Conservation (phyloP, 331 rosid species). For the Pyracantha coccinea region DNA sequence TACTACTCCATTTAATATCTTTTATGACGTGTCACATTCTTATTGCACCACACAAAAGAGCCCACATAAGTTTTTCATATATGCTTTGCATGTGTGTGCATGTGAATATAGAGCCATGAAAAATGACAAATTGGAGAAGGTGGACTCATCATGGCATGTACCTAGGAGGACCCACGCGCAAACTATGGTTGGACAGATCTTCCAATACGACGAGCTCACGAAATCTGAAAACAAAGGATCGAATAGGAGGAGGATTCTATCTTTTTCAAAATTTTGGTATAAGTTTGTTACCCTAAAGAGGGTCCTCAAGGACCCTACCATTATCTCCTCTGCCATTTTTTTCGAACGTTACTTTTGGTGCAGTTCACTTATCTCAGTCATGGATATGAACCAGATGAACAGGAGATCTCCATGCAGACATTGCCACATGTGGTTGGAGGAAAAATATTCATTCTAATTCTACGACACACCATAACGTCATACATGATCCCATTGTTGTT, state of each 20-base stretch:
- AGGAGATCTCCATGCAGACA: not conserved
- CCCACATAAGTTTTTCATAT: not conserved
- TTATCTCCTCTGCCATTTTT: conserved; percentile 25
- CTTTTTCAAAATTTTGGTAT: not conserved
- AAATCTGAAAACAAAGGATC: not conserved
- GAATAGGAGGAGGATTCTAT: not conserved
- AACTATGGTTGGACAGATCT: not conserved
- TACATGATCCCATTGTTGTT: not conserved
- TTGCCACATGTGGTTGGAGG: not conserved
- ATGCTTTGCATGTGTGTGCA: not conserved
- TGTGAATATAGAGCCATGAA: not conserved
- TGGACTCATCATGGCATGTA: not conserved
- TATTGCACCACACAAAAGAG: not conserved
- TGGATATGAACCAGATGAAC: not conserved
- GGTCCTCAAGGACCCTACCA: conserved; percentile 37
- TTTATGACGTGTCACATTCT: not conserved
- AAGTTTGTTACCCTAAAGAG: too few relatives aligned
- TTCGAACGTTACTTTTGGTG: not conserved
- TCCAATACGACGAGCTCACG: not conserved
- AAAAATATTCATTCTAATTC: not conserved
- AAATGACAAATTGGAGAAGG: not conserved
- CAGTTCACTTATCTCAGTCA: not conserved
- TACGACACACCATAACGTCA: not conserved
- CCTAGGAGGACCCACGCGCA: conserved; percentile 19
- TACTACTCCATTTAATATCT: not conserved